Conservation (phyloP, 1,284 basidiomycete genomes). For the Psilocybe mexicana region DNA sequence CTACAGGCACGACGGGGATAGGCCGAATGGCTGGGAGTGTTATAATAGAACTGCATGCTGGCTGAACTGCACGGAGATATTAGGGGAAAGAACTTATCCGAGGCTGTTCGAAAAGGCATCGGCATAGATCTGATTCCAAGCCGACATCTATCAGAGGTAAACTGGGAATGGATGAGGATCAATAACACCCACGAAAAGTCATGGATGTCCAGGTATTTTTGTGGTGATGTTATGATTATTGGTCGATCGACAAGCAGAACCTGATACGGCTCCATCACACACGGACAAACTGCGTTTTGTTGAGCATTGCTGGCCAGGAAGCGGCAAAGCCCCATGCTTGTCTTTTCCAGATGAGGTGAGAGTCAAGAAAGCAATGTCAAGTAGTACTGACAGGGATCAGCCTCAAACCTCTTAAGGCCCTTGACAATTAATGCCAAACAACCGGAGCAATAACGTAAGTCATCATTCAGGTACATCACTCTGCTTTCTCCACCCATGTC, state of each 20-base stretch:
- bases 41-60: not conserved
- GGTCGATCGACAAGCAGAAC: slow-evolving; percentile 1
- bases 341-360: no score
- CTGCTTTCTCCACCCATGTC: no score
- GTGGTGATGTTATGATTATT: not conserved
- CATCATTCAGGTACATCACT: not conserved
- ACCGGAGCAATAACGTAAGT: not conserved
- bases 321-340: no score
- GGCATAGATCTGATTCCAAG: slow-evolving; percentile 12
- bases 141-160: slow-evolving; percentile 1
- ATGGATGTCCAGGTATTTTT: slow-evolving; percentile 10
- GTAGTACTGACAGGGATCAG: no score
- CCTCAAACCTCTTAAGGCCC: not conserved
- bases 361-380: no score
- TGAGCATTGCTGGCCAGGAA: not conserved
- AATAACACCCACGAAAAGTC: slow-evolving; percentile 14
- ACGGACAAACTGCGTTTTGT: slow-evolving; percentile 2
- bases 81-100: slow-evolving; percentile 10
- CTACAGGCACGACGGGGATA: slow-evolving; percentile 18
- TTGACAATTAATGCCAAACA: slow-evolving; percentile 3
- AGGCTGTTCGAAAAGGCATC: slow-evolving; percentile 5
- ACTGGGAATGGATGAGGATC: not conserved
- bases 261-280: slow-evolving; percentile 8
- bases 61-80: slow-evolving; percentile 5
- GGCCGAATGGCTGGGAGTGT: slow-evolving; percentile 5